A percentile compares a stretch with the other conserved stretches of the same genome.
Evolutionary conservation across 2,329 filamentous ascomycete species (phyloP).

Genomic region (Neopestalotiopsis rosae): DNA sequence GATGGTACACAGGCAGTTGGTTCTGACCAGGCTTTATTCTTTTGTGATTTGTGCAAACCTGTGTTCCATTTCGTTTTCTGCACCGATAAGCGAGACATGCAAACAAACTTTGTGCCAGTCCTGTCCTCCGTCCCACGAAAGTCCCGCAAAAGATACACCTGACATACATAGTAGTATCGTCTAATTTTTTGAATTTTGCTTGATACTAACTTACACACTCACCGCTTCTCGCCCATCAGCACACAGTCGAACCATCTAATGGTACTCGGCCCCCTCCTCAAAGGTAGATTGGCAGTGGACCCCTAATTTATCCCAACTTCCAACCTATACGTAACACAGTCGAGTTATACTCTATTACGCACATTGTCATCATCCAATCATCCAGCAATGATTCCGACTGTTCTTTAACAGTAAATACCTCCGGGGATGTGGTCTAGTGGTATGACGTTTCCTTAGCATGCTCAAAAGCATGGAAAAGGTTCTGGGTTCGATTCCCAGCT

Average conservation of each 20-base stretch:
- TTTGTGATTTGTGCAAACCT: not conserved
- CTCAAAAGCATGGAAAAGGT: constrained; percentile 20
- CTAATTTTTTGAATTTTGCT: not conserved
- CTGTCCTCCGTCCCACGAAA: not conserved
- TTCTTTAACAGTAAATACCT: not conserved
- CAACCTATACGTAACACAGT: not conserved
- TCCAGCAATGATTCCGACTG: not conserved
- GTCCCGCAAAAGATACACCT: not conserved
- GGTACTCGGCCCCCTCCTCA: not conserved
- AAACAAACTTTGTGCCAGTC: not conserved
- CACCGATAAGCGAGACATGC: not conserved
- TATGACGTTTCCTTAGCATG: constrained; percentile 22
- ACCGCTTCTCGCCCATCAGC: not conserved
- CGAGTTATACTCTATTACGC: not conserved
- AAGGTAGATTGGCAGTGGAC: not conserved
- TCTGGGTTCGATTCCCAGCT: constrained; percentile 22
- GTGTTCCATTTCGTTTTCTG: not conserved
- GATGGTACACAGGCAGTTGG: no score
- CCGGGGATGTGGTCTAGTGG: constrained; percentile 16
- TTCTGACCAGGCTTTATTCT: not conserved
- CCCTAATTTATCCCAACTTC: not conserved
- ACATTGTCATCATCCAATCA: not conserved
- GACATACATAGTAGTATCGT: not conserved
- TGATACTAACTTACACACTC: not conserved
- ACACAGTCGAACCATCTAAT: not conserved